Evolutionary conservation across 345 rosid genomes (phyloP), one percentile per base, ranked within the genome.

Genomic region (Corchorus capsularis): DNA sequence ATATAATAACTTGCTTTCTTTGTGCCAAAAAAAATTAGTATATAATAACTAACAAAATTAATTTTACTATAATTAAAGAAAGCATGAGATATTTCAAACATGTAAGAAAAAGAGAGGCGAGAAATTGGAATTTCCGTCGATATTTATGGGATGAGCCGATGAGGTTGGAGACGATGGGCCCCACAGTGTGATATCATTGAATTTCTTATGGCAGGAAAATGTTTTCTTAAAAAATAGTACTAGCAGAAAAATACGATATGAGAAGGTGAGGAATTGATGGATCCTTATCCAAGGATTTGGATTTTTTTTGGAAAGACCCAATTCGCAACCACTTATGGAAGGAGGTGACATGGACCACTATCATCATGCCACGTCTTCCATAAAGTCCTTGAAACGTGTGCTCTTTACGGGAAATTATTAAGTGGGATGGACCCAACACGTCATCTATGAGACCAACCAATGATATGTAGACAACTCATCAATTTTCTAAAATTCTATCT

Each of bases 221-320:
- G 13, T 3, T 27, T 39, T 4, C 43, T 22, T 11, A 32, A 34
- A 39, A 70, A 35, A 10, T 10, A 6, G 56, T 27, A 27, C 1
- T 27, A 27, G 27, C n/a, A 65, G 14, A 2, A 67, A 70, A 22
- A 6, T 57, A 27, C 12, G 27, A n/a, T n/a, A n/a, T 66, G 80
- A 77, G 80, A 60, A 77, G 45, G 74, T 16, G 49, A 68, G 5
- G 46, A 0, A 32, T 15, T 53, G 34, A 17, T 17, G 80, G 56
- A 60, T 80, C 83, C 78, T 46, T 80, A 73, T 80, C 83, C 71
- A 5, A 13, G 52, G 54, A 3, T 53, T 77, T 80, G 78, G 75
- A 41, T 27, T 32, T 68, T 32, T 68, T 76, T 59, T 77, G 80
- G 32, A 9, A 9, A 6, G 14, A 0, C 8, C 45, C 43, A 32